A percentile compares a stretch with the other conserved stretches of the same genome.
phyloP scores from a whole-genome alignment of 1,284 basidiomycete species.

The Erythrobasidium hasegawianum region DNA sequence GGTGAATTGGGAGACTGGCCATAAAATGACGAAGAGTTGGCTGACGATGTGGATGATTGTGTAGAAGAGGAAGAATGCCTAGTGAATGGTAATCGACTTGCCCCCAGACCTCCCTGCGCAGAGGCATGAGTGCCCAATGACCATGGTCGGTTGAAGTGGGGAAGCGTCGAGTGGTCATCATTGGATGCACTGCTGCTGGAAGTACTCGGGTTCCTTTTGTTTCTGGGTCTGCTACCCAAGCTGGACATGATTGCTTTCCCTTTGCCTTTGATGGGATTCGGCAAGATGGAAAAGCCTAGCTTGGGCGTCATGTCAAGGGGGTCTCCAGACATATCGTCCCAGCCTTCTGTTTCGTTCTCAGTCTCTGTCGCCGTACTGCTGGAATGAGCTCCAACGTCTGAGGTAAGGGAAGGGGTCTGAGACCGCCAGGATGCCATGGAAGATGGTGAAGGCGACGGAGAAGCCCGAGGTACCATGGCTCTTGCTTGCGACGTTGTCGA shows the following conservation, averaged over 20 bases:
- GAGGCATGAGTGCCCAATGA: too few species aligned
- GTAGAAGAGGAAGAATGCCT: too few species aligned
- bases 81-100: too few species aligned
- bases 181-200: neutral
- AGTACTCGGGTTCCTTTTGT: neutral
- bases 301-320: neutral
- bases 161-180: neutral
- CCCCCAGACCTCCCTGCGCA: too few species aligned
- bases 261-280: neutral
- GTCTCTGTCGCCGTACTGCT: slow-evolving; percentile 21
- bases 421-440: slow-evolving; percentile 24
- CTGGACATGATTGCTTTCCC: neutral
- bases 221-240: neutral
- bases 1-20: too few species aligned
- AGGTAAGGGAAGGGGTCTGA: slow-evolving; percentile 22
- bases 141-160: too few species aligned
- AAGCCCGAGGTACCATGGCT: neutral
- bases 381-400: neutral
- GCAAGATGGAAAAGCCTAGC: neutral
- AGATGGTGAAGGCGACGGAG: slow-evolving; percentile 5
- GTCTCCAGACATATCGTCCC: neutral
- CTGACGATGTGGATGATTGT: too few species aligned
- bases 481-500: neutral
- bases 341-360: slow-evolving; percentile 23
- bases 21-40: too few species aligned